A percentile compares a stretch with the other conserved stretches of the same genome.
phyloP scores from a whole-genome alignment of 2,329 filamentous ascomycete genomes.

The Conoideocrella luteorostrata region DNA sequence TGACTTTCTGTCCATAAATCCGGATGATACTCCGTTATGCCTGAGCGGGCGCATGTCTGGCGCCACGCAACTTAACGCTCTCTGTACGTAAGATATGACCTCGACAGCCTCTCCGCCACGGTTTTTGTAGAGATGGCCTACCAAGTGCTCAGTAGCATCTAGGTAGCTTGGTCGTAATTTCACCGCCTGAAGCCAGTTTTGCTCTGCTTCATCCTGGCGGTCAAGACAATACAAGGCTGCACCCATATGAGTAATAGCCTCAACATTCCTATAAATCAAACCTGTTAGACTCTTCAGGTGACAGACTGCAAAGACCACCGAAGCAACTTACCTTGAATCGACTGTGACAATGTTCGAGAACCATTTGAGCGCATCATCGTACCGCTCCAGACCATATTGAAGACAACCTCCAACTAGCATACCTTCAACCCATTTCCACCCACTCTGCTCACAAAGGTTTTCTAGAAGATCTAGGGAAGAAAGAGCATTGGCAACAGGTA shows the following conservation, averaged over 20 bases:
- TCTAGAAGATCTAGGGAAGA: conserved; percentile 66
- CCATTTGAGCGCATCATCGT: conserved; percentile 69
- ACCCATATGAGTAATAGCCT: conserved; percentile 89
- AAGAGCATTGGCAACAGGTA: conserved; percentile 49
- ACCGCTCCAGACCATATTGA: conserved; percentile 82
- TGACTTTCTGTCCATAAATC: neutral
- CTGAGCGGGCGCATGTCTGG: neutral
- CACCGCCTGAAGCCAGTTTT: conserved; percentile 80
- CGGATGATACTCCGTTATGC: neutral
- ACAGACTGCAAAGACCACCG: conserved; percentile 23
- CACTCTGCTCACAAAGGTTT: conserved; percentile 69
- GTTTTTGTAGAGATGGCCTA: conserved; percentile 80
- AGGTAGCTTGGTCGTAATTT: conserved; percentile 80
- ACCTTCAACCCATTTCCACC: conserved; percentile 87
- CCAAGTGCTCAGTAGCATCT: conserved; percentile 90
- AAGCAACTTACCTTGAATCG: conserved; percentile 45
- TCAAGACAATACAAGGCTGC: conserved; percentile 82
- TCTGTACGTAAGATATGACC: conserved; percentile 81
- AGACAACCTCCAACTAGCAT: conserved; percentile 88
- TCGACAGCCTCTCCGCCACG: conserved; percentile 78
- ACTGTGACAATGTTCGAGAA: conserved; percentile 58
- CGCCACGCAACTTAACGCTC: conserved; percentile 45
- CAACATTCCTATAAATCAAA: conserved; percentile 61
- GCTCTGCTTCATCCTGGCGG: conserved; percentile 75
- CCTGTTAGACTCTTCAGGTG: conserved; percentile 1